Evolutionary conservation across 108 stramenopile species (phyloP), one percentile per base, ranked within the genome.

Genomic region (Schizochytrium sp.): DNA sequence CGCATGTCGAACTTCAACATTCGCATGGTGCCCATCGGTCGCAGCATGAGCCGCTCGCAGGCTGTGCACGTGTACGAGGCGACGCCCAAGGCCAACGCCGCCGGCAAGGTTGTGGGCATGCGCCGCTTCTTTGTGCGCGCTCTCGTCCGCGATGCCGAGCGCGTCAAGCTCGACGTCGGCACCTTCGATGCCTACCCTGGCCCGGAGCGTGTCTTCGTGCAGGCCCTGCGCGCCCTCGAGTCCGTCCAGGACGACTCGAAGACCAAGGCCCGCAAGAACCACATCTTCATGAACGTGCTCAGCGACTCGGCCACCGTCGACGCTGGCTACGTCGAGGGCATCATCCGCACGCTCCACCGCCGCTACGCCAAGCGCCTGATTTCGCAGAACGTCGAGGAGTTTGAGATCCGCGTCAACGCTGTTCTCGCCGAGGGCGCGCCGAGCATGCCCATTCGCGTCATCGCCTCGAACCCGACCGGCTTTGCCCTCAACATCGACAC

Each of bases 381-480:
- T 57, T 90, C 93, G 5, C 96, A 98, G 51, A 97, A 97, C 60
- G 96, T 99, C 88, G 94, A 95, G 51, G 96, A 96, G 89, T 94
- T 98, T 21, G 99, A 99, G 93, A 94, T 97, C 8, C 96, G 96
- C 89, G 92, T 98, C 87, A 95, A 96, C n/a, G 96, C 96, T 89
- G 91, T 94, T 10, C 76, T 97, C 51, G 92, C 92, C 6, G 87
- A 88, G 51, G 97, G 94, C 63, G 95, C 96, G 47, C 94, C 93
- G 21, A 96, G 97, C 3, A 95, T 98, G 72, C 94, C 97, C 41
- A 89, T 99, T 5, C 96, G 99, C 8, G 87, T 99, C 72, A 95
- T 98, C 60, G 96, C 96, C 25, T 96, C 97, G 72, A 99, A 98
- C 91, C 98, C 98, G 8, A 98, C 99, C 6, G 98, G 98, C 5